These are phyloP conservation scores for Lathyrus tuberosus DNA, from an alignment of 306 rosid species.

Conservation along the genomic window DNA sequence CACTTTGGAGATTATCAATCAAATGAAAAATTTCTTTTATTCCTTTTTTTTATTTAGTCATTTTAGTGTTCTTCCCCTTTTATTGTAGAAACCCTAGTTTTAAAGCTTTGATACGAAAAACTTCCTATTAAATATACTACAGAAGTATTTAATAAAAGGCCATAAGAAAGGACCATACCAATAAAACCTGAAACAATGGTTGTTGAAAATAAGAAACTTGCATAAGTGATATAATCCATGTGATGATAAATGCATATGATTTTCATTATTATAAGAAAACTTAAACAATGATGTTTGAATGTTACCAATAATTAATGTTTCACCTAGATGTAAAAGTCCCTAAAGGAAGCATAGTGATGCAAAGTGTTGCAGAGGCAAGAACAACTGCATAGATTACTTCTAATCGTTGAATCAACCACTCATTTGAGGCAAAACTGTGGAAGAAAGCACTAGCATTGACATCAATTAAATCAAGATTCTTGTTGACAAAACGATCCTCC, in stretches of 20 bases:
- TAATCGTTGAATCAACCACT: constrained; percentile 67
- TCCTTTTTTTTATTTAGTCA: too few species aligned
- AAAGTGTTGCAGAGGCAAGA: constrained; percentile 60
- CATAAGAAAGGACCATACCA: constrained; percentile 87
- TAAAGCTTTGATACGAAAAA: too few species aligned
- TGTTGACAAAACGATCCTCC: constrained; percentile 55
- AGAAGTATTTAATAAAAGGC: constrained; percentile 57
- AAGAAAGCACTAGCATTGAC: constrained; percentile 68
- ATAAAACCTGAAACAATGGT: constrained; percentile 13
- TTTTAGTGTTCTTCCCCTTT: too few species aligned
- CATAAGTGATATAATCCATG: too few species aligned
- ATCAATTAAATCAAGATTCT: constrained; percentile 61
- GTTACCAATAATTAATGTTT: constrained; percentile 1
- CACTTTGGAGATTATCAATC: too few species aligned
- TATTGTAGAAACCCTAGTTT: too few species aligned
- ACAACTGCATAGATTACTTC: constrained; percentile 57
- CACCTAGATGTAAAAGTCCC: constrained; percentile 64
- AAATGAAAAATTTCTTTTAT: too few species aligned
- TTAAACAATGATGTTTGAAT: not conserved
- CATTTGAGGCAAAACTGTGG: constrained; percentile 61
- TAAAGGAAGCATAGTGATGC: constrained; percentile 66
- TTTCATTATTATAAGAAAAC: not conserved
- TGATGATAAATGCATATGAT: too few species aligned
- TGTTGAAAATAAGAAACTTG: too few species aligned
- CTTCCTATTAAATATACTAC: constrained; percentile 55